These are phyloP conservation scores for Globisporangium nunn DNA, from an alignment of 352 stramenopile species.

Conservation along the genomic window DNA sequence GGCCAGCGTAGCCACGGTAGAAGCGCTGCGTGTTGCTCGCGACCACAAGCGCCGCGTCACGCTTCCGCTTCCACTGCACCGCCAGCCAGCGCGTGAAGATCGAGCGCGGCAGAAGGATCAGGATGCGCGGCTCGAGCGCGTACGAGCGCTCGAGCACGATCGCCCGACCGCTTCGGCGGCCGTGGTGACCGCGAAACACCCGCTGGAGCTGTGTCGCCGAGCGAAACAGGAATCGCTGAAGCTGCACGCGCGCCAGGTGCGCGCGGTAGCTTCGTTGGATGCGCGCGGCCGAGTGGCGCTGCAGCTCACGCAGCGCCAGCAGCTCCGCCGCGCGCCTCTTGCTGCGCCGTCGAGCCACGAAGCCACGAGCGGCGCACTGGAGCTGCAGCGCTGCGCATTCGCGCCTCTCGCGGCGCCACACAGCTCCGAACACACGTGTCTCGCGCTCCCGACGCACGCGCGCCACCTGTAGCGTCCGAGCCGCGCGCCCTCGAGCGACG, in stretches of 20 bases:
- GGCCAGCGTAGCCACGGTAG: slow-evolving; percentile 45
- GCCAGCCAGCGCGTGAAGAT: slow-evolving; percentile 57
- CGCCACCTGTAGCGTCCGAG: slow-evolving; percentile 9
- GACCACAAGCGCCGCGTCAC: slow-evolving; percentile 34
- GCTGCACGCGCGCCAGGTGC: slow-evolving; percentile 36
- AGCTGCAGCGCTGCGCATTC: slow-evolving; percentile 29
- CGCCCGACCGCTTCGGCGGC: slow-evolving; percentile 23
- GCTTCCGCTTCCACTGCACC: slow-evolving; percentile 48
- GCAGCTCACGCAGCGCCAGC: slow-evolving; percentile 16
- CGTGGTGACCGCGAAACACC: slow-evolving; percentile 39
- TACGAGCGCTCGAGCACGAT: slow-evolving; percentile 44
- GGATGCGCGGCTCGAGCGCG: slow-evolving; percentile 24
- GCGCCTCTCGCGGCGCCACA: slow-evolving; percentile 5
- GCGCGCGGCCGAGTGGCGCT: slow-evolving; percentile 18
- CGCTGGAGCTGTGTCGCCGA: slow-evolving; percentile 44
- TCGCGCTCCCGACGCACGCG: slow-evolving; percentile 9
- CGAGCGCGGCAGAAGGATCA: slow-evolving; percentile 33
- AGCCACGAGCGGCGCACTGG: slow-evolving; percentile 30
- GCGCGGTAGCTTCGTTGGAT: slow-evolving; percentile 54
- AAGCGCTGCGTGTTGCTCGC: slow-evolving; percentile 29
- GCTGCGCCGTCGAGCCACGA: slow-evolving; percentile 26
- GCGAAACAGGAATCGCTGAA: slow-evolving; percentile 27
- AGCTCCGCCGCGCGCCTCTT: slow-evolving; percentile 14
- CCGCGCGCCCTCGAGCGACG: slow-evolving; percentile 25
- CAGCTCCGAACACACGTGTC: slow-evolving; percentile 10